Conservation (phyloP, 495 filamentous ascomycete genomes). For the Astrothelium subdiscretum region DNA sequence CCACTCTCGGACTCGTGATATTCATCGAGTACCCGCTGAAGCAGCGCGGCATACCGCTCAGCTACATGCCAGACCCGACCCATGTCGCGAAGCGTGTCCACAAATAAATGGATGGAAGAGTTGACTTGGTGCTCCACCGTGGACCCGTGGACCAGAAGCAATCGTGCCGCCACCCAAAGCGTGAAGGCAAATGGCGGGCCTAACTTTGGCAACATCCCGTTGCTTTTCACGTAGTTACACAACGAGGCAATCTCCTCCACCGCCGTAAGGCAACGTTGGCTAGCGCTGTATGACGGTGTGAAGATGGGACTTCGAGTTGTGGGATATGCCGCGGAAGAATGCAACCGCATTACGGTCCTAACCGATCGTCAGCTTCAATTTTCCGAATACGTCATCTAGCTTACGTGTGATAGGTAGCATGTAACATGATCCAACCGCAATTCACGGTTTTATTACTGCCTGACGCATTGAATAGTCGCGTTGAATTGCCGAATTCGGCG, state of each 20-base stretch:
- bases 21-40: slow-evolving; percentile 74
- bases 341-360: slow-evolving; percentile 74
- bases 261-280: slow-evolving; percentile 65
- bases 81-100: slow-evolving; percentile 68
- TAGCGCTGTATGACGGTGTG: slow-evolving; percentile 70
- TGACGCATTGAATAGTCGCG: slow-evolving; percentile 53
- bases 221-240: slow-evolving; percentile 58
- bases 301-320: slow-evolving; percentile 78
- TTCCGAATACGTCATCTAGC: slow-evolving; percentile 19
- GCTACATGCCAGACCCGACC: slow-evolving; percentile 77
- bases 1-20: slow-evolving; percentile 64
- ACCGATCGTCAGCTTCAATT: slow-evolving; percentile 20
- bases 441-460: slow-evolving; percentile 55
- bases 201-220: slow-evolving; percentile 63
- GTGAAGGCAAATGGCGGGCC: slow-evolving; percentile 84
- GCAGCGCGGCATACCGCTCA: slow-evolving; percentile 64
- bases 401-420: slow-evolving; percentile 62
- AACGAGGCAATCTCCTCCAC: slow-evolving; percentile 75
- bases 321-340: slow-evolving; percentile 87
- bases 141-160: slow-evolving; percentile 76
- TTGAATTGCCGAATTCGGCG: slow-evolving; percentile 67
- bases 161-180: slow-evolving; percentile 80
- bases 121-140: slow-evolving; percentile 74
- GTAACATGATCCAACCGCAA: slow-evolving; percentile 82
- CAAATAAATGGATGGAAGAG: slow-evolving; percentile 64